Conservation (phyloP, 1,284 basidiomycete genomes). For the Ustilago trichophora region DNA sequence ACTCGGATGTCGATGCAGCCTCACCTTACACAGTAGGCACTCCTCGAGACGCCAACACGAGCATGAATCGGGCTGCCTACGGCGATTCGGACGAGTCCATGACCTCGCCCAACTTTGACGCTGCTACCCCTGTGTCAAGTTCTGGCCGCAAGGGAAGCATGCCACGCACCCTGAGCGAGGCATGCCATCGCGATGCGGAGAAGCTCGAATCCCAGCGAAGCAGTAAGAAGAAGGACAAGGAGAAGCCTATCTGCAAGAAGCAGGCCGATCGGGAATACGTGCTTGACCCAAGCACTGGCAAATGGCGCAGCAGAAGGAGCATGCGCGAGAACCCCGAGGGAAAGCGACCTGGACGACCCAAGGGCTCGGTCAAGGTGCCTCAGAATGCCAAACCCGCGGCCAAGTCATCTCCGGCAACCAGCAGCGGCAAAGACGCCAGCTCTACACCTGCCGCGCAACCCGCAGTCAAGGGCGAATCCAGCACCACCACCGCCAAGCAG, state of each 20-base stretch:
- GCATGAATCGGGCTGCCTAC: background rate
- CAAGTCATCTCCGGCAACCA: slow-evolving; percentile 11
- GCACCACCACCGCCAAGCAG: slow-evolving; percentile 5
- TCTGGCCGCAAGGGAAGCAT: slow-evolving; percentile 34
- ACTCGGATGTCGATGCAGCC: slow-evolving; percentile 21
- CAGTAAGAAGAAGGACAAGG: slow-evolving; percentile 32
- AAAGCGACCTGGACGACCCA: slow-evolving; percentile 44
- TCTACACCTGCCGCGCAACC: slow-evolving; percentile 1
- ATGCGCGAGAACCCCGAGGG: slow-evolving; percentile 52
- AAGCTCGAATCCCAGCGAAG: slow-evolving; percentile 36
- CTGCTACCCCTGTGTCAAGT: slow-evolving; percentile 8
- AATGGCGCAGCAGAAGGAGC: slow-evolving; percentile 50
- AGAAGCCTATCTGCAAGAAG: slow-evolving; percentile 41
- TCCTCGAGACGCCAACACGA: slow-evolving; percentile 7
- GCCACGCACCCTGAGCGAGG: slow-evolving; percentile 46
- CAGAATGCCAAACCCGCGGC: slow-evolving; percentile 13
- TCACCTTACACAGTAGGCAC: slow-evolving; percentile 25
- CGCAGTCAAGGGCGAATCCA: background rate
- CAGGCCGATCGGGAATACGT: slow-evolving; percentile 38
- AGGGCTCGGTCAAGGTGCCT: slow-evolving; percentile 36
- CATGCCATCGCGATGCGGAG: slow-evolving; percentile 42
- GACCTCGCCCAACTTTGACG: slow-evolving; percentile 29
- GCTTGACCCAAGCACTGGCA: slow-evolving; percentile 40
- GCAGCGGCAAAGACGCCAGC: slow-evolving; percentile 2
- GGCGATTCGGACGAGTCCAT: slow-evolving; percentile 14